A percentile compares a stretch with the other conserved stretches of the same genome.
Conservation (phyloP, 768 basidiomycete species). For the Mrakia blollopis region DNA sequence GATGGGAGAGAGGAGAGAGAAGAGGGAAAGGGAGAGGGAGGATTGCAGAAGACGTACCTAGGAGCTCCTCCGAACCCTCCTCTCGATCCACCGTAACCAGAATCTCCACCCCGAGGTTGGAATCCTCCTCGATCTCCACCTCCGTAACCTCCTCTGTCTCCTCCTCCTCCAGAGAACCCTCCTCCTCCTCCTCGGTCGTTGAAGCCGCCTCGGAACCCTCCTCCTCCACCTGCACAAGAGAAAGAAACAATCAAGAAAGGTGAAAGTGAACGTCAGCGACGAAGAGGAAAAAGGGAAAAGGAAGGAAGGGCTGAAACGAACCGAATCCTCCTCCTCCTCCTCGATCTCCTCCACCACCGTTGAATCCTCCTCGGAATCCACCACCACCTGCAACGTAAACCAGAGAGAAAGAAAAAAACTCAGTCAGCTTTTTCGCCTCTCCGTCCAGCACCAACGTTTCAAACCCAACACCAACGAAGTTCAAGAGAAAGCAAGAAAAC, state of each 20-base stretch:
- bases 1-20: not conserved
- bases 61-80: slow-evolving; percentile 25
- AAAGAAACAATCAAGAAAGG: not conserved
- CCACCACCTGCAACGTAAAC: slow-evolving; percentile 16
- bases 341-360: slow-evolving; percentile 53
- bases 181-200: slow-evolving; percentile 37
- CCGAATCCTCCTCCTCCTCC: slow-evolving; percentile 65
- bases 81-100: slow-evolving; percentile 20
- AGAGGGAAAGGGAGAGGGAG: not conserved
- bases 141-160: slow-evolving; percentile 57
- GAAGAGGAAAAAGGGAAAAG: slow-evolving; percentile 46
- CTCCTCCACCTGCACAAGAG: slow-evolving; percentile 39
- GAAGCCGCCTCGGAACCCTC: slow-evolving; percentile 39
- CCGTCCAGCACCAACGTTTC: too few species aligned
- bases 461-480: not conserved
- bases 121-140: slow-evolving; percentile 25
- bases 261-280: not conserved
- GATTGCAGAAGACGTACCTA: slow-evolving; percentile 26
- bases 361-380: slow-evolving; percentile 42
- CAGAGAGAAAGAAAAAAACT: not conserved
- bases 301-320: not conserved
- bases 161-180: slow-evolving; percentile 48
- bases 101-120: slow-evolving; percentile 27
- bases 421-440: not conserved
- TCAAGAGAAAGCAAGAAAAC: not conserved